Evolutionary conservation across 805 yeast genomes (phyloP), one percentile per base, ranked within the genome.

Genomic region (Candida corydali): DNA sequence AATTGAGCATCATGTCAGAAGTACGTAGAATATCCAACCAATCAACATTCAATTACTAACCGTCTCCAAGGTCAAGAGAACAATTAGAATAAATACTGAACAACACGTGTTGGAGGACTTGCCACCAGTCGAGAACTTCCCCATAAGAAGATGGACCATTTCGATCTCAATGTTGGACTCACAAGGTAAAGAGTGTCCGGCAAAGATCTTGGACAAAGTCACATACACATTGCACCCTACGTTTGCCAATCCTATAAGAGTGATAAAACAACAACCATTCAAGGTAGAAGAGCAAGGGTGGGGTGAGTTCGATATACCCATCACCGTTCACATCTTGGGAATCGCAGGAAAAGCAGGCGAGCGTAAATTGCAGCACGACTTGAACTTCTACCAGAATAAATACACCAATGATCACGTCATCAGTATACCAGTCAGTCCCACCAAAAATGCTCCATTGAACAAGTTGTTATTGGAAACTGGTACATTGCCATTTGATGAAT

Each of bases 211-310:
- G 52, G 98, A 93, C 59, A 86, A 84, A 61, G 96, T 88, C 36
- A 88, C 95, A 4, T 91, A 91, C 60, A 82, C 87, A 49, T 73
- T 93, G 45, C 98, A 91, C 66, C 98, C 97, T 34, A 93, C 98
- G 8, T 91, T 91, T 64, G 78, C 78, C 34, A 88, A 88, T 58
- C 98, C 98, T 8, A 81, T 76, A 45, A 76, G 97, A 57, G 70
- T 82, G 9, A 59, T 87, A 55, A 86, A 84, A 53, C 81, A 80
- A 52, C 76, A 84, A 8, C 98, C 98, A 8, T 91, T 89, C 64
- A 75, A 65, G 54, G 82, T 91, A 39, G 85, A 79, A 52, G 98
- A 91, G 59, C 82, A 86, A 65, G 98, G 98, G 35, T 91, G 98
- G 98, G 98, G 98, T 58, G 98, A 91, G 48, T 91, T 91, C 53